Percentiles rank a stretch among this genome's conserved stretches.
Evolutionary conservation across 441 rosid genomes (phyloP).

Genomic region (Mallotus repandus): DNA sequence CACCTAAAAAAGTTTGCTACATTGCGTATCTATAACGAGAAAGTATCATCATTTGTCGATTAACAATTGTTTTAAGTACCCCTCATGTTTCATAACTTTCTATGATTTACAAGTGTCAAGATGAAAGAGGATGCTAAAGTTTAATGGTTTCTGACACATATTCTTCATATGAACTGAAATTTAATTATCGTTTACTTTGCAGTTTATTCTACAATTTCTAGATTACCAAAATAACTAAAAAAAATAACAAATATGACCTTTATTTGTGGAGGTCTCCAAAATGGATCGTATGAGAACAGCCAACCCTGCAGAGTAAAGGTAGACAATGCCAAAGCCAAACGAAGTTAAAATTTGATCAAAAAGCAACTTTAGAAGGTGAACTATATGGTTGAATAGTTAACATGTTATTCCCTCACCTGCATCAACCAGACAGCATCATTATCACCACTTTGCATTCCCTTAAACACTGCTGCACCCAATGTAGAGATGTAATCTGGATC

Average conservation of each 20-base stretch:
- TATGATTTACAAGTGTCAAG: too few species aligned
- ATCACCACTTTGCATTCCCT: conserved; percentile 72
- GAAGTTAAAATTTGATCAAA: conserved; percentile 1
- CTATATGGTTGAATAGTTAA: conserved; percentile 11
- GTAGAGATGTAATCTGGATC: conserved; percentile 67
- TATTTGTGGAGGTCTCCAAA: conserved; percentile 82
- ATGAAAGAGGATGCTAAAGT: too few species aligned
- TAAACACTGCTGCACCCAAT: conserved; percentile 67
- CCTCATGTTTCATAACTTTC: too few species aligned
- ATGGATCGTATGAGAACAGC: conserved; percentile 79
- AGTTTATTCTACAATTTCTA: background rate
- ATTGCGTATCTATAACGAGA: too few species aligned
- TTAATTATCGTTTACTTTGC: background rate
- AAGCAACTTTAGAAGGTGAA: conserved; percentile 10
- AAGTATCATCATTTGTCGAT: too few species aligned
- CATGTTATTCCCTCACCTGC: conserved; percentile 51
- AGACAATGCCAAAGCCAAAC: conserved; percentile 21
- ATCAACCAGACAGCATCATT: conserved; percentile 68
- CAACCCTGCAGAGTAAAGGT: conserved; percentile 50
- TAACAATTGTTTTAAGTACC: too few species aligned
- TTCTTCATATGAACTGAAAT: background rate
- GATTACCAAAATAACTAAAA: conserved; percentile 11
- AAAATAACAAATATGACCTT: conserved; percentile 46
- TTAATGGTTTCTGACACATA: too few species aligned
- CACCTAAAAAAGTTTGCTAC: too few species aligned